phyloP scores from a whole-genome alignment of 176 grass and related monocot genomes.

The Bonia amplexicaulis region DNA sequence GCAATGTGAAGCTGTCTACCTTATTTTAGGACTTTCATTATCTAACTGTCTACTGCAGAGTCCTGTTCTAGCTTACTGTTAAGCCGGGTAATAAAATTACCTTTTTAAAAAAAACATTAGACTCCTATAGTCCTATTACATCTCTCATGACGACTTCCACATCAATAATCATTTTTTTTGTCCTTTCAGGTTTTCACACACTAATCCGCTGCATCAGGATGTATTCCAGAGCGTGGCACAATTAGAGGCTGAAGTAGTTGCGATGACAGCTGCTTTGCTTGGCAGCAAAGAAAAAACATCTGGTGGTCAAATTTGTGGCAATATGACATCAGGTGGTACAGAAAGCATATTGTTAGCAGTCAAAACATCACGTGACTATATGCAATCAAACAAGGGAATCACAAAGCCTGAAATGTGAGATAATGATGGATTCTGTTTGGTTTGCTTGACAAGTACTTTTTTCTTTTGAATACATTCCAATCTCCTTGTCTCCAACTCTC shows the following conservation, averaged over 20 bases:
- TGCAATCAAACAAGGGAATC: constrained; percentile 82
- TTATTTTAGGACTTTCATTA: neutral
- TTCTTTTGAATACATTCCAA: neutral
- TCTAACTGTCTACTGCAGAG: neutral
- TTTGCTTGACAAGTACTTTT: neutral
- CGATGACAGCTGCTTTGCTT: constrained; percentile 91
- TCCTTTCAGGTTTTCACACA: constrained; percentile 87
- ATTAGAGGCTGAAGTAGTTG: constrained; percentile 88
- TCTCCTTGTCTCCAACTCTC: neutral
- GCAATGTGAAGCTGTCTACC: neutral
- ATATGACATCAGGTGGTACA: constrained; percentile 97
- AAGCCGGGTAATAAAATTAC: no score
- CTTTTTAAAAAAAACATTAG: no score
- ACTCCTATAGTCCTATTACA: neutral
- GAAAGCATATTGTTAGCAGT: constrained; percentile 97
- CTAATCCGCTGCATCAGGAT: constrained; percentile 90
- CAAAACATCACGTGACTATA: constrained; percentile 94
- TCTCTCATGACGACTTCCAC: neutral
- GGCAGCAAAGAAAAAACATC: constrained; percentile 80
- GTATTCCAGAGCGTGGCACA: constrained; percentile 86
- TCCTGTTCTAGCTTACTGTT: neutral
- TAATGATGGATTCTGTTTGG: constrained; percentile 14
- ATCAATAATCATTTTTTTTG: neutral
- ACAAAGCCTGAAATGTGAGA: constrained; percentile 95
- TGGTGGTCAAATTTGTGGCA: constrained; percentile 91